Base-by-base conservation (phyloP, 352 stramenopile species). In the Pythium sukuiense region DNA sequence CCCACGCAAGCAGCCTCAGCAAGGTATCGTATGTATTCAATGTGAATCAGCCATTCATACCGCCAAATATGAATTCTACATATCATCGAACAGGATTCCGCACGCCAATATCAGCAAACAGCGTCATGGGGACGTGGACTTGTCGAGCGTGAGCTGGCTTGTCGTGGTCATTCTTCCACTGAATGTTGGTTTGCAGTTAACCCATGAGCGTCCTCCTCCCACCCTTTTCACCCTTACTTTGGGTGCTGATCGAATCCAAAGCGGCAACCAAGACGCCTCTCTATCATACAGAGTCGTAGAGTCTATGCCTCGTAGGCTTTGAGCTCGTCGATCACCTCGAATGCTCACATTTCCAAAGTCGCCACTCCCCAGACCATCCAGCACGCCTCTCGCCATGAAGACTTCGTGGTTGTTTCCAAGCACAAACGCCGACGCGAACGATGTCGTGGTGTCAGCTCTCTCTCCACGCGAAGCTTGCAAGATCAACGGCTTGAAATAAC, bases 141-240 rank as follows among this genome's bases (percentile, higher is more conserved):
- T 4, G 58, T 87, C 83, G 59, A 94, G 62, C 48, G 79, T 76
- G 66, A 92, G 71, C 32, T 92, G 83, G 50, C 86, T n/a, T n/a
- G n/a, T n/a, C n/a, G n/a, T n/a, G n/a, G n/a, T n/a, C 32, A 35
- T 35, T 35, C 32, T 8, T 35, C 32, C 8, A 8, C 32, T 3
- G 32, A 35, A 35, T 35, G 32, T 35, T 35, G 32, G 49, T 49
- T 49, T 49, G 41, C 41, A 49, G 41, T 24, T 49, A 18, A 24
- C 13, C 30, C 20, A 56, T n/a, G n/a, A n/a, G n/a, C n/a, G n/a
- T n/a, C n/a, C n/a, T n/a, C n/a, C n/a, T n/a, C n/a, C n/a, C n/a
- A n/a, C n/a, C 7, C 26, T 55, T 29, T 7, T 4, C 24, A 30
- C 37, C 46, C 24, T 14, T 54, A n/a, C 24, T 27, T 20, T 54